phyloP scores from a whole-genome alignment of 768 basidiomycete species.

The Exidia glandulosa region DNA sequence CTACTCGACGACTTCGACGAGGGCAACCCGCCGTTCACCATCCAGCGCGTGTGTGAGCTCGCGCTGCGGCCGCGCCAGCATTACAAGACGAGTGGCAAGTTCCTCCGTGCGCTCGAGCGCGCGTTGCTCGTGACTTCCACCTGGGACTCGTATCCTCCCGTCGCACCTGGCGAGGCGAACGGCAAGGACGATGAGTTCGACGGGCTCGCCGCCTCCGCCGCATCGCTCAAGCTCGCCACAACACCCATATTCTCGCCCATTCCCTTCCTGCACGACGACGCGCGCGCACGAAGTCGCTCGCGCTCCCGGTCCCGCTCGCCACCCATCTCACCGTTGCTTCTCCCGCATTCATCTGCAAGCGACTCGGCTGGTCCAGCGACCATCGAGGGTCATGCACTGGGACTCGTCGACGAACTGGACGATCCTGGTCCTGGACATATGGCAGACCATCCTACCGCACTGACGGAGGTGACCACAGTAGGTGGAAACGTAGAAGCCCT shows the following conservation, averaged over 20 bases:
- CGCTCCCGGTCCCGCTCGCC: conserved; percentile 72
- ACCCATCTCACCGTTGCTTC: conserved; percentile 55
- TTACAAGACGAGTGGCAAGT: conserved; percentile 75
- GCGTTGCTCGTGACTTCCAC: conserved; percentile 76
- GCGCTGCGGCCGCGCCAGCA: conserved; percentile 54
- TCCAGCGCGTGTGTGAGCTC: conserved; percentile 82
- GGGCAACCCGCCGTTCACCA: conserved; percentile 75
- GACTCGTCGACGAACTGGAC: conserved; percentile 78
- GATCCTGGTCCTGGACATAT: conserved; percentile 77
- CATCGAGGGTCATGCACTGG: conserved; percentile 36
- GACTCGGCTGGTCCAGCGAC: conserved; percentile 3
- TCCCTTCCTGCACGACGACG: conserved; percentile 76
- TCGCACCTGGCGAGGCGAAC: conserved; percentile 18
- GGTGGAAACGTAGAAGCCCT: not conserved
- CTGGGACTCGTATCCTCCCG: conserved; percentile 51
- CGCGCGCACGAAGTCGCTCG: conserved; percentile 25
- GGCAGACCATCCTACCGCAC: conserved; percentile 65
- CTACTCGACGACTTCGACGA: conserved; percentile 67
- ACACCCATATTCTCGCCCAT: conserved; percentile 85
- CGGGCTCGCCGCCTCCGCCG: conserved; percentile 31
- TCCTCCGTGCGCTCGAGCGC: conserved; percentile 77
- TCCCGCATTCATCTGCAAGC: conserved; percentile 4
- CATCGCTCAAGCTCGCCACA: conserved; percentile 32
- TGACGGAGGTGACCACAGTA: conserved; percentile 25
- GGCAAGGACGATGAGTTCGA: conserved; percentile 19